These are phyloP conservation scores for Tetracentron sinense DNA, from an alignment of 164 flowering plant species.

Conservation along the genomic window DNA sequence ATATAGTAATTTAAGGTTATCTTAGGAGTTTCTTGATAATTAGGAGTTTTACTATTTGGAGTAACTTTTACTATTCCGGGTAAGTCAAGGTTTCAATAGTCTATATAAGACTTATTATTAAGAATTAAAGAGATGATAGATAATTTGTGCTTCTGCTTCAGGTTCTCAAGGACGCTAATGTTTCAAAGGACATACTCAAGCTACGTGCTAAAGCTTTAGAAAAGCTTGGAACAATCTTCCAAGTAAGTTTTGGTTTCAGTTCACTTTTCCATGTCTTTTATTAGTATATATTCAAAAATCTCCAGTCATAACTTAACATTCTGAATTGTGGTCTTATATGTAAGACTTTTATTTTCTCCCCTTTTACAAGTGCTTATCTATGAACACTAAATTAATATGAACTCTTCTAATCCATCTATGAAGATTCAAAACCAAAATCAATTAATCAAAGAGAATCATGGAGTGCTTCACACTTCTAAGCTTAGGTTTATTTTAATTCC, in stretches of 20 bases:
- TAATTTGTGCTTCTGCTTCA: slow-evolving; percentile 26
- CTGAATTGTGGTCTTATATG: too few species aligned
- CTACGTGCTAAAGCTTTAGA: slow-evolving; percentile 66
- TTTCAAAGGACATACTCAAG: slow-evolving; percentile 58
- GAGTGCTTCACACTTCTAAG: neutral
- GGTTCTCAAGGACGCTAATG: slow-evolving; percentile 76
- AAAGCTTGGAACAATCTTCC: slow-evolving; percentile 85
- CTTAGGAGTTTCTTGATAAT: too few species aligned
- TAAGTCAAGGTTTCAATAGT: neutral
- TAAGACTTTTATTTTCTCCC: too few species aligned
- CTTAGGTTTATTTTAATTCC: neutral
- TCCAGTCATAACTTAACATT: neutral
- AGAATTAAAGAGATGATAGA: neutral
- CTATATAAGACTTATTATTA: neutral
- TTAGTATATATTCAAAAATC: neutral
- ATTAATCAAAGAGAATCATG: too few species aligned
- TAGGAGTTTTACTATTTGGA: neutral
- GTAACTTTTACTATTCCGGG: neutral
- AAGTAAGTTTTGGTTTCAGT: slow-evolving; percentile 37
- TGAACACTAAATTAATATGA: neutral
- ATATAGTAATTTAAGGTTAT: too few species aligned
- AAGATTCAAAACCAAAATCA: too few species aligned
- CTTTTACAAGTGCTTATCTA: neutral
- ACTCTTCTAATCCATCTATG: too few species aligned
- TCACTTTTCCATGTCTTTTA: neutral